Percentiles rank a stretch among this genome's conserved stretches.
Conservation (phyloP, 2,329 filamentous ascomycete species). For the Albophoma yamanashiensis region DNA sequence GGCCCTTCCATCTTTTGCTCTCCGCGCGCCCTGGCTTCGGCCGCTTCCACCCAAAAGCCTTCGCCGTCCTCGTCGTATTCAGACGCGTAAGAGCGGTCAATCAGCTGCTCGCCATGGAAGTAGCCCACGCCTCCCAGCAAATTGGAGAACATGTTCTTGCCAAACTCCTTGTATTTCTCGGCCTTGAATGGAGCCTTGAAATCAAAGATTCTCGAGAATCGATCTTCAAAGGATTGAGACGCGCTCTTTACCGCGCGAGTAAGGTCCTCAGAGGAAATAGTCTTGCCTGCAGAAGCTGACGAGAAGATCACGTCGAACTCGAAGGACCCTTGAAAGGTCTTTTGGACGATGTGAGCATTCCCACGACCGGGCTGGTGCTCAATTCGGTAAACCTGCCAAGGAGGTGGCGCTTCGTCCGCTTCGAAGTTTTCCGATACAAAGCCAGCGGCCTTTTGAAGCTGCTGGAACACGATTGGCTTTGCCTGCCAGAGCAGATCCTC, state of each 20-base stretch:
- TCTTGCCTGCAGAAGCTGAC: conserved; percentile 55
- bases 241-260: conserved; percentile 57
- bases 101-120: conserved; percentile 79
- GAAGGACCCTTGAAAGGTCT: conserved; percentile 81
- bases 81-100: conserved; percentile 82
- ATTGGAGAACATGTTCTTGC: conserved; percentile 87
- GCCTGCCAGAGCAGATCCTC: conserved; percentile 72
- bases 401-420: conserved; percentile 62
- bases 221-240: conserved; percentile 59
- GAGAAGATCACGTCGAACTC: conserved; percentile 91
- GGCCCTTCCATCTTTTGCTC: conserved; percentile 66
- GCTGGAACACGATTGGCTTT: conserved; percentile 52
- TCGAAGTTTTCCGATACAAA: conserved; percentile 37
- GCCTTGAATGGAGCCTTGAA: conserved; percentile 67
- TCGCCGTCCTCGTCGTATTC: conserved; percentile 95
- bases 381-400: conserved; percentile 77
- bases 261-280: conserved; percentile 50
- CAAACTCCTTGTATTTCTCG: conserved; percentile 66
- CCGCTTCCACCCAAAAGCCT: conserved; percentile 89
- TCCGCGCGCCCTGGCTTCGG: conserved; percentile 61
- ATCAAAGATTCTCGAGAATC: conserved; percentile 56
- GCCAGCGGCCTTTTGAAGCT: conserved; percentile 40
- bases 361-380: conserved; percentile 56
- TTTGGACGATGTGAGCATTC: conserved; percentile 83
- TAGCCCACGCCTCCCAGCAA: conserved; percentile 89